Base-by-base conservation (phyloP, 2,329 filamentous ascomycete genomes). In the Hypoxylon sp. region DNA sequence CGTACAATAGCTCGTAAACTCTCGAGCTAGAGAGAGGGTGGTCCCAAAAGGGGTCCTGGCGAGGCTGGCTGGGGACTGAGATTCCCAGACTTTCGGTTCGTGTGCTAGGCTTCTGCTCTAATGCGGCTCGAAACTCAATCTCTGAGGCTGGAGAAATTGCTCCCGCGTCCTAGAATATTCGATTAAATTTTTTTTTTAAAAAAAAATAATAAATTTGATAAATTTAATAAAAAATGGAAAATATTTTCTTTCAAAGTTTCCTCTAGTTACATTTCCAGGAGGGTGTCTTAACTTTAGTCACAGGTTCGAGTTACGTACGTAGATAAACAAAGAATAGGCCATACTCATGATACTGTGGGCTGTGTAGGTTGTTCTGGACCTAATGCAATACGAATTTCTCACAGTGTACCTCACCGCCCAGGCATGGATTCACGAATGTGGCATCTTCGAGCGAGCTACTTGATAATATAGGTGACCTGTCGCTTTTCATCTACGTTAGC, bases 161-260 rank as follows among this genome's bases (percentile, higher is more conserved):
- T 33, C 26, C 14, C 14, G 14, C 33, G 24, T 37, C 17, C 31
- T 29, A 55, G 35, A 44, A 53, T 44, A 59, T 47, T 61, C 63
- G 60, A 67, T 69, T 26, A 5, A 71, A 71, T 69, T 62, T n/a
- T n/a, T n/a, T n/a, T n/a, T n/a, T 60, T 26, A 42, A 24, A 67
- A 52, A 47, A 52, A 37, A 58, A 47, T 39, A 42, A n/a, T 51
- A 59, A 46, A 33, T 17, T 17, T 44, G n/a, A 33, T 17, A 35
- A 17, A 8, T 10, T 9, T 6, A 5, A 52, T 35, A 53, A 29
- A 46, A 61, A n/a, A 51, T 1, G 55, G 52, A 54, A 39, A 42
- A 29, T 39, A 39, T n/a, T 6, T 11, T 29, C 63, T 61, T 65
- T 22, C 19, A 48, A 37, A 60, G 19, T 67, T 65, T 52, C 35